Evolutionary conservation across 2,329 filamentous ascomycete genomes (phyloP).

Genomic region (Cyphellophora europaea): DNA sequence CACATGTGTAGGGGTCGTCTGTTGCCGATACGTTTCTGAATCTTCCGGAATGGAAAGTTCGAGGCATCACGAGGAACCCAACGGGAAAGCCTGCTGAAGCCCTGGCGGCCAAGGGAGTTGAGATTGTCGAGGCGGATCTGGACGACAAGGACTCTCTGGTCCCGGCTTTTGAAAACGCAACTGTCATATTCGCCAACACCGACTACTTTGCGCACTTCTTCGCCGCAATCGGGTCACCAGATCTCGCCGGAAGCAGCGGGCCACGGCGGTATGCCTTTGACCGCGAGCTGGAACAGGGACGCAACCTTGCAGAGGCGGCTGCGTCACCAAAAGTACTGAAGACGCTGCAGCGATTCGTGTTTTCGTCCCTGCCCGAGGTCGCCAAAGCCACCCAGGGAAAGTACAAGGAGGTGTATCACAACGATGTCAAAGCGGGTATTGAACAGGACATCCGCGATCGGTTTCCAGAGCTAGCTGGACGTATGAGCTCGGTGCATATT

Average conservation of each 20-base stretch:
- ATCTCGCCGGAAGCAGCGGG: constrained; percentile 1
- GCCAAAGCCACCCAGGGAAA: constrained; percentile 36
- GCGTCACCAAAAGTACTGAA: constrained; percentile 26
- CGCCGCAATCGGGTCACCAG: constrained; percentile 27
- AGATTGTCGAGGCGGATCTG: constrained; percentile 23
- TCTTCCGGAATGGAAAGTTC: constrained; percentile 22
- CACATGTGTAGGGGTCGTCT: constrained; percentile 3
- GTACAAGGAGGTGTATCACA: constrained; percentile 43
- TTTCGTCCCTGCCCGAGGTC: constrained; percentile 43
- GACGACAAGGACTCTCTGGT: constrained; percentile 21
- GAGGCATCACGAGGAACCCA: constrained; percentile 24
- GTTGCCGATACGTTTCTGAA: constrained; percentile 18
- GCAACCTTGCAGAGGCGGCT: constrained; percentile 48
- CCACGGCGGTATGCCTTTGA: constrained; percentile 36
- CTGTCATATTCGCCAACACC: constrained; percentile 46
- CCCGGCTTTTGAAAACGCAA: constrained; percentile 30
- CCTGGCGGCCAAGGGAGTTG: constrained; percentile 20
- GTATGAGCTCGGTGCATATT: constrained; percentile 29
- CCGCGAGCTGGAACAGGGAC: constrained; percentile 42
- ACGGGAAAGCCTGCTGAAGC: constrained; percentile 16
- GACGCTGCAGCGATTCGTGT: constrained; percentile 39
- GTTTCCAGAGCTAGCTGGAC: constrained; percentile 36
- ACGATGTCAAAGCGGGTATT: constrained; percentile 44
- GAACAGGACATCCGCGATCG: constrained; percentile 35
- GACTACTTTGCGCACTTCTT: constrained; percentile 48